Evolutionary conservation across 2,329 filamentous ascomycete genomes (phyloP).

Genomic region (Lasiodiplodia theobromae): DNA sequence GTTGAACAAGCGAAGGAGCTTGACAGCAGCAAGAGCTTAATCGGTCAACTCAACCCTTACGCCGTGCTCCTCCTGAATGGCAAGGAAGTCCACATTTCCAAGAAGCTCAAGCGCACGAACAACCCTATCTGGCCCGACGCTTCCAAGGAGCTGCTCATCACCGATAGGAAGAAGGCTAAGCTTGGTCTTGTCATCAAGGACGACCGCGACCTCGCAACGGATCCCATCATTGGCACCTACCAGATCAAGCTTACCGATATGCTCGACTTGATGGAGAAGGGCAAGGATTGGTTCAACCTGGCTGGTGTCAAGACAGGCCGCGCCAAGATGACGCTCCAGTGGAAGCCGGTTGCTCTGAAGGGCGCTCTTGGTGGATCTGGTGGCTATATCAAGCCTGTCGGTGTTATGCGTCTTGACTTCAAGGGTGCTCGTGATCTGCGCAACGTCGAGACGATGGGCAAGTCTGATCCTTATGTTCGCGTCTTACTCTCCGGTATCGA

Average conservation of each 20-base stretch:
- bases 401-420: constrained; percentile 94
- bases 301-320: constrained; percentile 81
- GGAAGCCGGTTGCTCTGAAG: constrained; percentile 91
- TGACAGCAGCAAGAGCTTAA: constrained; percentile 88
- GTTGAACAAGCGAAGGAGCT: constrained; percentile 97
- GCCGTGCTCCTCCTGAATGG: constrained; percentile 87
- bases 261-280: constrained; percentile 87
- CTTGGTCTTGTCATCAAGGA: constrained; percentile 95
- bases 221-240: constrained; percentile 88
- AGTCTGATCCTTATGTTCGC: constrained; percentile 93
- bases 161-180: constrained; percentile 87
- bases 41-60: constrained; percentile 91
- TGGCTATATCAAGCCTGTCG: constrained; percentile 91
- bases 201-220: constrained; percentile 82
- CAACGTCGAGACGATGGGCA: constrained; percentile 94
- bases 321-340: constrained; percentile 88
- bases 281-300: constrained; percentile 95
- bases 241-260: constrained; percentile 96
- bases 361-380: constrained; percentile 79
- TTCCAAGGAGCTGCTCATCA: constrained; percentile 92
- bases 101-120: constrained; percentile 95
- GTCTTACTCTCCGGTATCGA: constrained; percentile 89
- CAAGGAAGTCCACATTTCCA: constrained; percentile 86
- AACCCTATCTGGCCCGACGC: constrained; percentile 96
- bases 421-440: constrained; percentile 81